Evolutionary conservation across 1,284 basidiomycete species (phyloP), one percentile per base, ranked within the genome.

Genomic region (Mycosarcoma maydis): DNA sequence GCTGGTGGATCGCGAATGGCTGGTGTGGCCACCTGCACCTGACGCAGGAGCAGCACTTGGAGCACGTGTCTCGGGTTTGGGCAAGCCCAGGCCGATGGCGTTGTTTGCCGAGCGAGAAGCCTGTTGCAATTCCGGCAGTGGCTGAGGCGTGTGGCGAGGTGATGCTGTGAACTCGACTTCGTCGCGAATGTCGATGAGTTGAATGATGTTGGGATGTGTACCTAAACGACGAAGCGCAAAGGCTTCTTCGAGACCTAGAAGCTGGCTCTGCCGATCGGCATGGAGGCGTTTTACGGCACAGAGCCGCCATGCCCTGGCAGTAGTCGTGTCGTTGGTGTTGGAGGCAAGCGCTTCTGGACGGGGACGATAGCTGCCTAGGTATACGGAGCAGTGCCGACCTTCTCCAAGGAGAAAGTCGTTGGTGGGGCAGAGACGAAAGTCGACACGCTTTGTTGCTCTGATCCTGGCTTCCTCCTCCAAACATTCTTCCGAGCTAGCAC

Each of bases 251-350:
- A 81, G 58, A 5, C 78, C 80, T 0, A 80, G 62, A 14, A 79
- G 53, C 47, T 80, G 77, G 11, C 69, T 72, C 34, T 77, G 72
- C n/a, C 72, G 71, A 39, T 81, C 78, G 2, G 75, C 65, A 40
- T 81, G 76, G 2, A 79, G 58, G 9, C 80, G 72, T 37, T 81
- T 81, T 46, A 80, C 56, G n/a, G 80, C 80, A 44, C 80, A 81
- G 3, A 81, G 62, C 23, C 64, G 44, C 78, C 78, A 81, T 26
- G 36, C 23, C 7, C 24, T 39, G 10, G 46, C 22, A 9, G 54
- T 24, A 10, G 43, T 8, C 1, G 39, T 34, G 23, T 26, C n/a
- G 3, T 17, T 9, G 19, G 6, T 37, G 6, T 30, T 17, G 6
- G 37, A 14, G 22, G 45, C 26, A 0, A 6, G 17, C n/a, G 48